Base-by-base conservation (phyloP, 108 stramenopile genomes). In the Skeletonema tropicum region DNA sequence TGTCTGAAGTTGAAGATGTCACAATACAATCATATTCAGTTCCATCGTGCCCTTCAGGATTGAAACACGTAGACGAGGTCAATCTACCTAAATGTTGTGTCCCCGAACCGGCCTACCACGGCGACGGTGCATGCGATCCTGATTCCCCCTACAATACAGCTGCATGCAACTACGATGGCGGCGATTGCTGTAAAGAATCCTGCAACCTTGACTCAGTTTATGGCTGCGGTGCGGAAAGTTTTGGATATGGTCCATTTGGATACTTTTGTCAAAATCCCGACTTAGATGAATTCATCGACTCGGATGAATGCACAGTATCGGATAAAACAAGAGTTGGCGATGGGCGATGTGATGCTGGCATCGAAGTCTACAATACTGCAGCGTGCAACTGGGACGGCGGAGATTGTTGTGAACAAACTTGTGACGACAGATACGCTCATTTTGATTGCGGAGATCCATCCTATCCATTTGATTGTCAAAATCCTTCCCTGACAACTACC, bases 141-240 rank as follows among this genome's bases (percentile, higher is more conserved):
- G 77, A 85, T 68, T 90, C 91, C 35, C 94, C 94, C 61, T 95
- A 95, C 80, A 97, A 97, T 73, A 87, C 92, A 5, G 85, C 76
- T 9, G 83, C 90, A 31, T 97, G 96, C 67, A 81, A 77, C 17
- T 97, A 66, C 68, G 96, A 97, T 66, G 89, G 88, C 13, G 96
- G 96, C 6, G 96, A 97, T 70, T 97, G 96, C 67, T 97, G 96
- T 66, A 76, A 84, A 61, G 94, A 90, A 45, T 88, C 90, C 21
- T 95, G 92, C 65, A 52, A 67, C 36, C 71, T 65, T 15, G 71
- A 64, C 2, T 68, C 49, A 2, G 58, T 57, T 25, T 83, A 83
- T 31, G 82, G 66, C 2, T 83, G 82, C 62, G 66, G 69, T 30
- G 41, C 60, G 49, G 75, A 62, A 57, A 59, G 39, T 23, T 76